Conservation (phyloP, 768 basidiomycete species). For the Mycena belliarum region DNA sequence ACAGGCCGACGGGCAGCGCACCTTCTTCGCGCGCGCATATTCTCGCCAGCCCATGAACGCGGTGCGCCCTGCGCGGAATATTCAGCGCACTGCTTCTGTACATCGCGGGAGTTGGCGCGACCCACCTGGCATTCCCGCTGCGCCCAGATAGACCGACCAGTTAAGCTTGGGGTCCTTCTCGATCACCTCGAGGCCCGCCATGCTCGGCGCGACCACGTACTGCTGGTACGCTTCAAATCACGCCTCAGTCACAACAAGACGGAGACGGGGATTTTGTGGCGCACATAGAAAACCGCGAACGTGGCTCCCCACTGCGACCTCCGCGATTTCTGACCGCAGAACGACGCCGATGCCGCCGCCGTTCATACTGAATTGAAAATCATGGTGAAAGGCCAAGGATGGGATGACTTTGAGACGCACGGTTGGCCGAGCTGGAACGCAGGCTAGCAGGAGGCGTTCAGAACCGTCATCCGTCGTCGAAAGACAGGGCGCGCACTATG, state of each 20-base stretch:
- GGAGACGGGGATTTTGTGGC: too few relatives aligned
- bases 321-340: background rate
- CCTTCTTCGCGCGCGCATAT: slow-evolving; percentile 39
- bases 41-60: slow-evolving; percentile 44
- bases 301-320: background rate
- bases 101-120: too few relatives aligned
- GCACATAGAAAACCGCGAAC: background rate
- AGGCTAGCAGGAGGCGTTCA: too few relatives aligned
- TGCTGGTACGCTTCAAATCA: background rate
- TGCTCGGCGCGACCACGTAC: background rate
- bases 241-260: background rate
- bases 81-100: too few relatives aligned
- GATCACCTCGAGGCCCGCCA: background rate
- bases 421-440: slow-evolving; percentile 30
- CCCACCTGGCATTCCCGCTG: background rate
- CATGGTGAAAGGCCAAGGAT: background rate
- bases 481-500: slow-evolving; percentile 7
- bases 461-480: too few relatives aligned
- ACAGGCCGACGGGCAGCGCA: slow-evolving; percentile 7
- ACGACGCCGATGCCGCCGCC: slow-evolving; percentile 6
- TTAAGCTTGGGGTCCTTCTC: background rate
- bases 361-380: background rate
- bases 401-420: slow-evolving; percentile 25
- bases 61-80: slow-evolving; percentile 40
- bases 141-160: background rate